phyloP scores from a whole-genome alignment of 1,284 basidiomycete species.

The Melampsora larici-populina region DNA sequence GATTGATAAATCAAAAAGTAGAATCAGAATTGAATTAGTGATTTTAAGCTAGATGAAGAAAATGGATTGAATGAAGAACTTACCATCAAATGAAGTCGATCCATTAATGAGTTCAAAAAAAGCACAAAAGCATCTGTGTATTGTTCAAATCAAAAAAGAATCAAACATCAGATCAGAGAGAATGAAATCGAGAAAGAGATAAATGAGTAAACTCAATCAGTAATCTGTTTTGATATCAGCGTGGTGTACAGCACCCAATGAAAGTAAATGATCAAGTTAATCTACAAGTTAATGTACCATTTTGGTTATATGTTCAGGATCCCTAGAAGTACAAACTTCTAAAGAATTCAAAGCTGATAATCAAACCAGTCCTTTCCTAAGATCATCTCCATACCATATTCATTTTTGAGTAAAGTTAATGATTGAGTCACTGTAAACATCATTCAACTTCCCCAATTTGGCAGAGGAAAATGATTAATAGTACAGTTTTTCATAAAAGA shows the following conservation, averaged over 20 bases:
- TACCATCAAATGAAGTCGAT: slow-evolving; percentile 35
- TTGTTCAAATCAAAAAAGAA: too few species aligned
- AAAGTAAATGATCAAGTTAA: too few species aligned
- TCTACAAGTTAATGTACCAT: slow-evolving; percentile 33
- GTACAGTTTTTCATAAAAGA: too few species aligned
- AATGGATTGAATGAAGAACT: not conserved
- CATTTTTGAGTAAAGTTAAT: slow-evolving; percentile 8
- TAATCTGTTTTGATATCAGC: slow-evolving; percentile 20
- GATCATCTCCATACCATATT: slow-evolving; percentile 20
- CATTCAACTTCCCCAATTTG: too few species aligned
- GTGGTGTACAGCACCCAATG: slow-evolving; percentile 16
- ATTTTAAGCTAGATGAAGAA: not conserved
- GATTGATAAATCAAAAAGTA: not conserved
- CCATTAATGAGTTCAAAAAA: slow-evolving; percentile 38
- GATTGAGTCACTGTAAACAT: too few species aligned
- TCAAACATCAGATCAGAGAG: not conserved
- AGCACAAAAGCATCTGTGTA: slow-evolving; percentile 31
- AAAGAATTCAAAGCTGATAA: slow-evolving; percentile 29
- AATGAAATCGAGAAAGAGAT: not conserved
- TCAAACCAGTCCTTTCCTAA: slow-evolving; percentile 29
- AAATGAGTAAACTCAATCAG: not conserved
- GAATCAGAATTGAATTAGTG: not conserved
- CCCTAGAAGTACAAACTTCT: slow-evolving; percentile 25
- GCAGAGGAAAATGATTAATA: too few species aligned
- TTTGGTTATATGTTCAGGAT: slow-evolving; percentile 27